Evolutionary conservation across 2,329 filamentous ascomycete genomes (phyloP).

Genomic region (Paracamarosporium sp.): DNA sequence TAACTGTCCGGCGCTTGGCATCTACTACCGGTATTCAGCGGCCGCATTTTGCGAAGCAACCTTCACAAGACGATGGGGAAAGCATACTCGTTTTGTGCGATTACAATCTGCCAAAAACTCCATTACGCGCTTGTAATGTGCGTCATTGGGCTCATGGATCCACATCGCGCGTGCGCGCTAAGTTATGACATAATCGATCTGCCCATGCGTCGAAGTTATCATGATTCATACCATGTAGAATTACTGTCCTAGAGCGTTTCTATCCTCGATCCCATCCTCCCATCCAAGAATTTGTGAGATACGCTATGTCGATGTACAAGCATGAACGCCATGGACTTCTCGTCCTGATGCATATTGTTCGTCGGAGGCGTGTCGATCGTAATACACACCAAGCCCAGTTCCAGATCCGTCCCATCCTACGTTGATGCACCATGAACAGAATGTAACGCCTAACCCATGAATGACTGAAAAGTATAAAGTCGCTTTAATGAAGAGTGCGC

Average conservation of each 20-base stretch:
- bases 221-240: background rate
- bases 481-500: background rate
- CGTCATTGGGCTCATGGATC: background rate
- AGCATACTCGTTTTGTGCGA: no score
- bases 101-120: background rate
- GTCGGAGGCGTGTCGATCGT: slow-evolving; percentile 4
- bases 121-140: background rate
- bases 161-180: slow-evolving; percentile 2
- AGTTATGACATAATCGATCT: background rate
- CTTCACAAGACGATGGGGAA: no score
- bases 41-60: background rate
- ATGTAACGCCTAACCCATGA: background rate
- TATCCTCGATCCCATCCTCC: background rate
- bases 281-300: slow-evolving; percentile 5
- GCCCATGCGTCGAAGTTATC: background rate
- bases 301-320: slow-evolving; percentile 10
- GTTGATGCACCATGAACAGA: slow-evolving; percentile 4
- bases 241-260: background rate
- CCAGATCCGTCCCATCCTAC: slow-evolving; percentile 1
- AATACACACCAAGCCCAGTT: background rate
- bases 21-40: background rate
- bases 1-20: slow-evolving; percentile 6
- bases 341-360: slow-evolving; percentile 10
- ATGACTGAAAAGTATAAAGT: background rate
- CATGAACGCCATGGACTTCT: slow-evolving; percentile 10